These are phyloP conservation scores for Aquilaria yunnanensis DNA, from an alignment of 345 rosid genomes.

Conservation along the genomic window DNA sequence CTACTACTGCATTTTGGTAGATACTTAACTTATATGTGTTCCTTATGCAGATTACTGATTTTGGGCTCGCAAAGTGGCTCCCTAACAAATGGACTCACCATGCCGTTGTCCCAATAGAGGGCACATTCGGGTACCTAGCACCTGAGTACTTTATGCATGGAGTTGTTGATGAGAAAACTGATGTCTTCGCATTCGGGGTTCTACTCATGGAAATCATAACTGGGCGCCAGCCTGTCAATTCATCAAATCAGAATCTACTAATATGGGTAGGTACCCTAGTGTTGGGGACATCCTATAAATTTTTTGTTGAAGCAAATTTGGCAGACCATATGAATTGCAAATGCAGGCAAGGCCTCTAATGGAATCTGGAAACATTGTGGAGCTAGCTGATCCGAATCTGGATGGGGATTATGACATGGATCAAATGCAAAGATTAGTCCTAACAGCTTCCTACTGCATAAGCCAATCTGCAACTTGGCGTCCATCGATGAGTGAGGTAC, in stretches of 20 bases:
- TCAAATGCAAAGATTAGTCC: slow-evolving; percentile 55
- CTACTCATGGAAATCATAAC: slow-evolving; percentile 82
- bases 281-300: too few relatives aligned
- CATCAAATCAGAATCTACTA: slow-evolving; percentile 69
- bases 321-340: too few relatives aligned
- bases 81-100: slow-evolving; percentile 95
- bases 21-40: background rate
- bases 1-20: background rate
- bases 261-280: slow-evolving; percentile 50
- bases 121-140: slow-evolving; percentile 97
- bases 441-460: slow-evolving; percentile 77
- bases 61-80: slow-evolving; percentile 94
- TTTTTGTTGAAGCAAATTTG: too few relatives aligned
- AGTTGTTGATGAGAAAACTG: slow-evolving; percentile 88
- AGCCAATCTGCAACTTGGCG: slow-evolving; percentile 73
- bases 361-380: slow-evolving; percentile 59
- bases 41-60: slow-evolving; percentile 67
- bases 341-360: slow-evolving; percentile 74
- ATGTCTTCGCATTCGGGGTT: slow-evolving; percentile 82
- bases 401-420: slow-evolving; percentile 50
- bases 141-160: slow-evolving; percentile 97
- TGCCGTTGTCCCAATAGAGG: slow-evolving; percentile 83
- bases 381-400: slow-evolving; percentile 61
- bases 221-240: slow-evolving; percentile 74
- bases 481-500: slow-evolving; percentile 82